Evolutionary conservation across 257 asterid species (phyloP).

Genomic region (Solanum clarkiae): DNA sequence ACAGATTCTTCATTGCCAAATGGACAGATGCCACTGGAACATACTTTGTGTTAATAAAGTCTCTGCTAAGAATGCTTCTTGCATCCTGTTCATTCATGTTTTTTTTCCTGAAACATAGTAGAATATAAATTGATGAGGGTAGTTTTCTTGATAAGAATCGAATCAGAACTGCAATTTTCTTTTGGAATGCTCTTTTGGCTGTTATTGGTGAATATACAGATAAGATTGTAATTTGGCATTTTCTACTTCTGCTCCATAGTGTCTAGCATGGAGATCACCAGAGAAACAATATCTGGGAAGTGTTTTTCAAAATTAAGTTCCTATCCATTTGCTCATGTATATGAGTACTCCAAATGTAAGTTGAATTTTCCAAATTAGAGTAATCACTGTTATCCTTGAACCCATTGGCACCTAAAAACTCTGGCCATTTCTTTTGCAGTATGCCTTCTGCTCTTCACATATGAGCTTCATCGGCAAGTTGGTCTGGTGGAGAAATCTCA

Average conservation of each 20-base stretch:
- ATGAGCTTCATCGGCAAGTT: slow-evolving; percentile 75
- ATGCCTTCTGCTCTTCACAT: slow-evolving; percentile 62
- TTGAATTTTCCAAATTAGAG: slow-evolving; percentile 1
- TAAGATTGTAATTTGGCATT: background rate
- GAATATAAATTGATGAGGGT: background rate
- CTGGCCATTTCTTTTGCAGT: slow-evolving; percentile 32
- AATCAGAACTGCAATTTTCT: background rate
- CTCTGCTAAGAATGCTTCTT: background rate
- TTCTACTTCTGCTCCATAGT: slow-evolving; percentile 20
- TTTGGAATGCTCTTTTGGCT: background rate
- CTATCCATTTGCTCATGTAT: slow-evolving; percentile 61
- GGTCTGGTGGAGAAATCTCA: slow-evolving; percentile 33
- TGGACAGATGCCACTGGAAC: background rate
- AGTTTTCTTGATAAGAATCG: background rate
- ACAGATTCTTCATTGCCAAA: background rate
- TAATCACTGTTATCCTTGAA: background rate
- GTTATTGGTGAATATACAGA: background rate
- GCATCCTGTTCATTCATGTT: background rate
- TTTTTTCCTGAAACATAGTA: background rate
- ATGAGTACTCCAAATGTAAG: slow-evolving; percentile 87
- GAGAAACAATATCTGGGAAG: slow-evolving; percentile 50
- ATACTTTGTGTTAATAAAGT: background rate
- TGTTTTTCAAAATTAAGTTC: slow-evolving; percentile 21
- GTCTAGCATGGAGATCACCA: slow-evolving; percentile 30
- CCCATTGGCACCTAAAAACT: slow-evolving; percentile 8